Evolutionary conservation across 2,329 filamentous ascomycete species (phyloP), one percentile per base, ranked within the genome.

Genomic region (Hypoxylon sp.): DNA sequence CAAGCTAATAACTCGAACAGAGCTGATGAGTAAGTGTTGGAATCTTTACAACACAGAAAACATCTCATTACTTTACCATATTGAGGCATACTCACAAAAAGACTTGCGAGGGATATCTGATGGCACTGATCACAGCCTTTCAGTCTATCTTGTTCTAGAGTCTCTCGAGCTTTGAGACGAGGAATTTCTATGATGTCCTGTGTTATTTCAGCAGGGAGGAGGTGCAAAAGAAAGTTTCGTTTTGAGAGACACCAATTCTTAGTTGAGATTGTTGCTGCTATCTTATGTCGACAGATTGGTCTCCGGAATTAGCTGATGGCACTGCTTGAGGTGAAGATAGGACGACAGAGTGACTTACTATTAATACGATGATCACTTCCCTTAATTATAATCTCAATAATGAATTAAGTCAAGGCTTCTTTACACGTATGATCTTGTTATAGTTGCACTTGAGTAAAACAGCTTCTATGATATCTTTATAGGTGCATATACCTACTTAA

Each of bases 241-340:
- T 45, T 25, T 4, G 26, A 16, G 35, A 55, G 51, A 55, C 55
- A 58, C 51, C 55, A 58, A 50, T 47, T 50, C 36, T 49, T 31
- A 29, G 27, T 40, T 17, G 32, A 47, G 41, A 47, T 44, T 31
- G 32, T 43, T 43, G 35, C 26, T 47, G 9, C 23, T 35, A 38
- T 7, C 17, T 16, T n/a, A 15, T n/a, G n/a, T n/a, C n/a, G n/a
- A n/a, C n/a, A 40, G 41, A 21, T 35, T 51, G 45, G 31, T 20
- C 8, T 17, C 23, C 34, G n/a, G 23, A 19, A 7, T 30, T 30
- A 35, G 27, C 5, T 49, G 34, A 5, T 26, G 19, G 20, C 11
- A 26, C 21, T 26, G 6, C 13, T 13, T 19, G 13, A 37, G 7
- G 20, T 34, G 20, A 34, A 34, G 16, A 25, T 20, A 25, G 12